phyloP scores from a whole-genome alignment of 1,284 basidiomycete genomes.

The Ceratobasidium sp. region DNA sequence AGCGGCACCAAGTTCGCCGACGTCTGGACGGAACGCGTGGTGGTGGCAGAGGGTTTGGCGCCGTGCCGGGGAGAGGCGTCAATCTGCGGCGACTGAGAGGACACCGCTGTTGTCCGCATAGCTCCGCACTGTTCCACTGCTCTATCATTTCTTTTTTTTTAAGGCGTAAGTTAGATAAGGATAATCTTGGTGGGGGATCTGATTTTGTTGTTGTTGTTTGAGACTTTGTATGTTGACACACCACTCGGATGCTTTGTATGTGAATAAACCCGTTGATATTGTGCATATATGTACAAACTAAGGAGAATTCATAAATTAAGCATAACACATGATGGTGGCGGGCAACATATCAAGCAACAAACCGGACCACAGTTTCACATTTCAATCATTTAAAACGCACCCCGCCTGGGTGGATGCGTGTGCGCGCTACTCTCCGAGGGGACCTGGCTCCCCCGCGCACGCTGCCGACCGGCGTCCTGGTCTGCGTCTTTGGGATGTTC shows the following conservation, averaged over 20 bases:
- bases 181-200: neutral
- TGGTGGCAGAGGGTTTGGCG: conserved; percentile 42
- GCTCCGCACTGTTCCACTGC: neutral
- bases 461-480: neutral
- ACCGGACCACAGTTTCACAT: neutral
- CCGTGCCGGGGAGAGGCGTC: neutral
- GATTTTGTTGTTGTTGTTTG: neutral
- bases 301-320: neutral
- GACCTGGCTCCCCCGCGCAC: conserved; percentile 10
- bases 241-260: conserved; percentile 32
- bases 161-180: conserved; percentile 26
- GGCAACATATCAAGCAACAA: conserved; percentile 3
- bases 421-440: conserved; percentile 18
- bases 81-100: conserved; percentile 34
- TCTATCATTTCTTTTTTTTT: neutral
- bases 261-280: conserved; percentile 29
- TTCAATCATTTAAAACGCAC: conserved; percentile 18
- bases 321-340: neutral
- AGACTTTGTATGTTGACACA: conserved; percentile 9
- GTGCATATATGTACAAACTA: conserved; percentile 6
- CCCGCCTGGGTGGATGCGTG: conserved; percentile 20
- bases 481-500: conserved; percentile 3
- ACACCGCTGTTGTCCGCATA: conserved; percentile 40
- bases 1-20: neutral
- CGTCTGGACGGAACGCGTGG: neutral